These are phyloP conservation scores for Ascocoryne sarcoides DNA, from an alignment of 2,329 filamentous ascomycete genomes.

Conservation along the genomic window DNA sequence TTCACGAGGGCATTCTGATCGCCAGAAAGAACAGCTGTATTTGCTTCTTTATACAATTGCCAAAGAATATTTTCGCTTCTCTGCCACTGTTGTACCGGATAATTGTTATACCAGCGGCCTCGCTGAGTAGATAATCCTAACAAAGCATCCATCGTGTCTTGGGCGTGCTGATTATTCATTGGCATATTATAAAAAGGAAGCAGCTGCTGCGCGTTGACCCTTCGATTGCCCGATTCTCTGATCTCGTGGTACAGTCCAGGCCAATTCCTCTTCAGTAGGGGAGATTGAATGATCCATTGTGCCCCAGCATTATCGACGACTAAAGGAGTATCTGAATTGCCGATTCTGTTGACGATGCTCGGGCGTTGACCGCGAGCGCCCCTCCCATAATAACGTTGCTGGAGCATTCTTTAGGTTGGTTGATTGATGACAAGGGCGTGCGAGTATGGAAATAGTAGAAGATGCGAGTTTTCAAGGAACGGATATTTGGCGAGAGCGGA, in stretches of 20 bases:
- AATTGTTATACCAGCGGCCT: neutral
- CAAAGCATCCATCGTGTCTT: neutral
- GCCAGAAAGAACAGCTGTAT: neutral
- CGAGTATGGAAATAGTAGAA: too few relatives aligned
- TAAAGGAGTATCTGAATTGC: neutral
- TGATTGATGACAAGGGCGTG: neutral
- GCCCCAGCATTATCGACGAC: neutral
- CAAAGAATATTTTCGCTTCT: neutral
- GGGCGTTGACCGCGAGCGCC: neutral
- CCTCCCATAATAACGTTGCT: neutral
- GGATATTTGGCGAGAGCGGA: neutral
- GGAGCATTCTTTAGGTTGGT: neutral
- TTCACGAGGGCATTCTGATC: neutral
- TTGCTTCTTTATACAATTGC: neutral
- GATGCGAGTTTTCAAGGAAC: neutral
- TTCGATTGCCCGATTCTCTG: neutral
- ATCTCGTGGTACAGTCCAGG: neutral
- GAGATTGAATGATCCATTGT: neutral
- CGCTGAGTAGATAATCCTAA: neutral
- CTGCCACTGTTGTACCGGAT: neutral
- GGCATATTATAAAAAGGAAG: neutral
- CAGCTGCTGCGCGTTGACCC: neutral
- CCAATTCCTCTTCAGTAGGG: neutral
- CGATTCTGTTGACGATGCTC: neutral
- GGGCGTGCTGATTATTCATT: neutral